These are phyloP conservation scores for Beauveria caledonica DNA, from an alignment of 2,329 filamentous ascomycete species.

Conservation along the genomic window DNA sequence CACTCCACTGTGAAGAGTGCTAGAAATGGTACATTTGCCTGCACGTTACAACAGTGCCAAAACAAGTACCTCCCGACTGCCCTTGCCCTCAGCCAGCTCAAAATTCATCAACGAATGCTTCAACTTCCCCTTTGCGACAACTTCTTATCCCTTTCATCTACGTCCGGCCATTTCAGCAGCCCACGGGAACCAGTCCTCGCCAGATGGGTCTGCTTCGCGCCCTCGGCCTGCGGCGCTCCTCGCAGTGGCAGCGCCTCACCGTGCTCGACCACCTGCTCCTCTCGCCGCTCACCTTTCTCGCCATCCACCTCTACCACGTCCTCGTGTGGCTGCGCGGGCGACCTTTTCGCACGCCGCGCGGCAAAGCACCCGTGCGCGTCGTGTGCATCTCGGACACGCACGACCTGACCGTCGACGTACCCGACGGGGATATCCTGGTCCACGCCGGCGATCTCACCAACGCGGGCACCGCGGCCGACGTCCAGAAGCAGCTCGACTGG, in stretches of 20 bases:
- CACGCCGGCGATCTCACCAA: slow-evolving; percentile 83
- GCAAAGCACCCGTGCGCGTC: slow-evolving; percentile 55
- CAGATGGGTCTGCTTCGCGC: slow-evolving; percentile 37
- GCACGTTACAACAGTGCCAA: background rate
- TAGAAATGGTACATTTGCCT: background rate
- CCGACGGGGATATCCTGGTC: slow-evolving; percentile 75
- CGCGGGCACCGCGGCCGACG: slow-evolving; percentile 59
- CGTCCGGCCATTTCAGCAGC: background rate
- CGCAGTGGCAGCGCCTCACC: slow-evolving; percentile 41
- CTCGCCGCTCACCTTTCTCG: slow-evolving; percentile 59
- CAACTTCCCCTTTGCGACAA: background rate
- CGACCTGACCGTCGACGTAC: slow-evolving; percentile 52
- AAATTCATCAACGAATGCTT: background rate
- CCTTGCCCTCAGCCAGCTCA: background rate
- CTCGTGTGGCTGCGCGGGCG: slow-evolving; percentile 60
- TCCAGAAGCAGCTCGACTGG: slow-evolving; percentile 84
- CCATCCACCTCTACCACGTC: slow-evolving; percentile 54
- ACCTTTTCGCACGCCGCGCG: slow-evolving; percentile 49
- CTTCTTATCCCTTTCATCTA: background rate
- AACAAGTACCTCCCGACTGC: background rate
- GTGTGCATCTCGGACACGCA: slow-evolving; percentile 92
- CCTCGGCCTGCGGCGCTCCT: slow-evolving; percentile 40
- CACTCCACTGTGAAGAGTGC: background rate
- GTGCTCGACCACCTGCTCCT: slow-evolving; percentile 55
- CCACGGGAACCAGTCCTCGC: background rate